phyloP scores from a whole-genome alignment of 495 filamentous ascomycete species.

The Hyaloscypha hepaticicola region DNA sequence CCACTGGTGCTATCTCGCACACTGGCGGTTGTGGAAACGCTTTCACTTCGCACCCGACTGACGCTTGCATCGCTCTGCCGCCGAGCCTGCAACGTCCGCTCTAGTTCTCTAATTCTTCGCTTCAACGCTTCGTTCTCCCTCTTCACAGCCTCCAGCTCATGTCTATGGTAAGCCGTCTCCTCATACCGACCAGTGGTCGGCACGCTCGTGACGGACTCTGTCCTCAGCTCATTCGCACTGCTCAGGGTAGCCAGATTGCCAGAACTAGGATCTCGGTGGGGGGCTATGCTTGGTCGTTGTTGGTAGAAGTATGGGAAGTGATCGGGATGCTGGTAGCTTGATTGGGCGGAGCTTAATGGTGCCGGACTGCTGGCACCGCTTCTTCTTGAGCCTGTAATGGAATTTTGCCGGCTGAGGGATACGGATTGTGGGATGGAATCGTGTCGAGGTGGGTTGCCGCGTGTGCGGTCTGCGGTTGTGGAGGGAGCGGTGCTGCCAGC shows the following conservation, averaged over 20 bases:
- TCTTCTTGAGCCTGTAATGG: slow-evolving; percentile 26
- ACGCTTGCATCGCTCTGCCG: slow-evolving; percentile 44
- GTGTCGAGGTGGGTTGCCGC: slow-evolving; percentile 23
- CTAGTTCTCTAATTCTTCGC: slow-evolving; percentile 71
- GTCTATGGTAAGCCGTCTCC: slow-evolving; percentile 64
- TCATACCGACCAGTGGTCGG: slow-evolving; percentile 64
- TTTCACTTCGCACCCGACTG: slow-evolving; percentile 38
- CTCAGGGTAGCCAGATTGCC: slow-evolving; percentile 15
- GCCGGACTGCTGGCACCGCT: slow-evolving; percentile 26
- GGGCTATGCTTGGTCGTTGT: slow-evolving; percentile 21
- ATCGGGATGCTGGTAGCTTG: slow-evolving; percentile 28
- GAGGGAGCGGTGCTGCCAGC: slow-evolving; percentile 48
- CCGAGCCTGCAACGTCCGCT: slow-evolving; percentile 49
- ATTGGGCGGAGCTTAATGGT: slow-evolving; percentile 17
- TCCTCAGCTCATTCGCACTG: slow-evolving; percentile 2
- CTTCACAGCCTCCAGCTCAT: slow-evolving; percentile 71
- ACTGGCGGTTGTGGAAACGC: slow-evolving; percentile 41
- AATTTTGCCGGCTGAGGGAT: slow-evolving; percentile 34
- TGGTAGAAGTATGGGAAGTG: slow-evolving; percentile 29
- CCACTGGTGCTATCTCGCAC: slow-evolving; percentile 35
- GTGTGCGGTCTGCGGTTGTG: slow-evolving; percentile 30
- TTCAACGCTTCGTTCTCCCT: slow-evolving; percentile 79
- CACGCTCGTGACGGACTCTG: slow-evolving; percentile 32
- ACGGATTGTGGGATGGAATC: slow-evolving; percentile 32
- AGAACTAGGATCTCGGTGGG: slow-evolving; percentile 24